phyloP scores from a whole-genome alignment of 192 early-diverging fungal species.

The Coemansia sp. region DNA sequence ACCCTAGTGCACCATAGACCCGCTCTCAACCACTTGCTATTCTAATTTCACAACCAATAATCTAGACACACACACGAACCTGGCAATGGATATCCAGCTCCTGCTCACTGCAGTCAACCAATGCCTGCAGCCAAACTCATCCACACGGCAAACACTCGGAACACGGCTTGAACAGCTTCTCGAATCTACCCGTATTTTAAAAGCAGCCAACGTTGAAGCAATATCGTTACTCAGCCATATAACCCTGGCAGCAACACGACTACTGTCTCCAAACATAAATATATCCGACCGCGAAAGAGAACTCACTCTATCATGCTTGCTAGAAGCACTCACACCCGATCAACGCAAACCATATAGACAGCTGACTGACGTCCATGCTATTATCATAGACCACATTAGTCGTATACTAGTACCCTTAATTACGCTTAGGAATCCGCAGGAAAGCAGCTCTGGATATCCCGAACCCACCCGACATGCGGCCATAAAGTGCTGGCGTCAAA shows the following conservation, averaged over 20 bases:
- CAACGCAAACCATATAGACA: constrained; percentile 1
- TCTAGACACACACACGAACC: too few relatives aligned
- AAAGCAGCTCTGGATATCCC: not conserved
- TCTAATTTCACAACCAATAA: too few relatives aligned
- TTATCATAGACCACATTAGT: constrained; percentile 28
- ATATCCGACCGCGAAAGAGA: constrained; percentile 30
- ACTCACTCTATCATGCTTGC: constrained; percentile 11
- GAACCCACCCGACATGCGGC: constrained; percentile 26
- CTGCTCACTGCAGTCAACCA: constrained; percentile 6
- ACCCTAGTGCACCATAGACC: too few relatives aligned
- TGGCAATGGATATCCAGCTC: constrained; percentile 28
- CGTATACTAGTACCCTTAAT: constrained; percentile 21
- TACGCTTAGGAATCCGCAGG: not conserved
- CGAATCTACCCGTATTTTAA: not conserved
- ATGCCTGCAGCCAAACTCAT: constrained; percentile 12
- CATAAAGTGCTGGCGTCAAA: constrained; percentile 24
- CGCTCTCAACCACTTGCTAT: too few relatives aligned
- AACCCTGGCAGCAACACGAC: constrained; percentile 12
- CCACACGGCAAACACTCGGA: constrained; percentile 3
- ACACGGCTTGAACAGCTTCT: constrained; percentile 11
- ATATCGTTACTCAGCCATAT: constrained; percentile 22
- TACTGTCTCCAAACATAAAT: constrained; percentile 6
- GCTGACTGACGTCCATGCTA: constrained; percentile 18
- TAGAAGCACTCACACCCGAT: constrained; percentile 15
- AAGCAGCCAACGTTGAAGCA: constrained; percentile 20